These are phyloP conservation scores for Phaeotremella fagi DNA, from an alignment of 768 basidiomycete species.

Conservation along the genomic window DNA sequence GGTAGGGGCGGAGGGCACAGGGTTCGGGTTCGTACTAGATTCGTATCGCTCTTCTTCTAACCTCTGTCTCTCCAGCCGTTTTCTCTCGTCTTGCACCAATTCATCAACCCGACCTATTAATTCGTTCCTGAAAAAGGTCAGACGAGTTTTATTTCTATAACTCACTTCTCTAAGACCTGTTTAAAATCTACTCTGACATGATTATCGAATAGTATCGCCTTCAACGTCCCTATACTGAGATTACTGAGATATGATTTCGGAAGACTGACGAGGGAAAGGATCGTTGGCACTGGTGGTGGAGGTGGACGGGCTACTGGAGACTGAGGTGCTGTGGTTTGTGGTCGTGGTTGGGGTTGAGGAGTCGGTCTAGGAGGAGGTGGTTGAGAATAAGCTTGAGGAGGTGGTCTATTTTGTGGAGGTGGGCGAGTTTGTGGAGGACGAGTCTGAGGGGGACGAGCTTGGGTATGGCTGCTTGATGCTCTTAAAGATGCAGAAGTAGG, in stretches of 20 bases:
- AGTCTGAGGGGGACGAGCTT: slow-evolving; percentile 21
- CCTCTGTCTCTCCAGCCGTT: slow-evolving; percentile 41
- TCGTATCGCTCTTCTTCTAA: slow-evolving; percentile 33
- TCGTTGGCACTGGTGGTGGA: slow-evolving; percentile 56
- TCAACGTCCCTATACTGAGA: slow-evolving; percentile 68
- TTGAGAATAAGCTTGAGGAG: slow-evolving; percentile 29
- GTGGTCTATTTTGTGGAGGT: slow-evolving; percentile 23
- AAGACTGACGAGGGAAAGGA: slow-evolving; percentile 66
- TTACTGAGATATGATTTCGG: slow-evolving; percentile 56
- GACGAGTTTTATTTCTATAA: background rate
- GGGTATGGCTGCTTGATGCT: slow-evolving; percentile 11
- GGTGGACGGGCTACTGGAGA: slow-evolving; percentile 40
- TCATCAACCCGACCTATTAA: slow-evolving; percentile 41
- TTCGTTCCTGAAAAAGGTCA: slow-evolving; percentile 27
- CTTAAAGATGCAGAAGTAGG: background rate
- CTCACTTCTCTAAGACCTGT: slow-evolving; percentile 69
- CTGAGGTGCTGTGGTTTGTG: slow-evolving; percentile 48
- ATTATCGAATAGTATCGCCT: slow-evolving; percentile 72
- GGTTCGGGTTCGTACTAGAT: background rate
- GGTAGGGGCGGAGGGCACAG: background rate
- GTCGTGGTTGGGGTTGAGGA: slow-evolving; percentile 30
- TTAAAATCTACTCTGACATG: slow-evolving; percentile 59
- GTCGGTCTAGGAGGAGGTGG: slow-evolving; percentile 14
- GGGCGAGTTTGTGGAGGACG: slow-evolving; percentile 25
- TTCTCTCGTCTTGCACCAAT: slow-evolving; percentile 42